Conservation (phyloP, 805 yeast species). For the Wickerhamiella bombiphila region DNA sequence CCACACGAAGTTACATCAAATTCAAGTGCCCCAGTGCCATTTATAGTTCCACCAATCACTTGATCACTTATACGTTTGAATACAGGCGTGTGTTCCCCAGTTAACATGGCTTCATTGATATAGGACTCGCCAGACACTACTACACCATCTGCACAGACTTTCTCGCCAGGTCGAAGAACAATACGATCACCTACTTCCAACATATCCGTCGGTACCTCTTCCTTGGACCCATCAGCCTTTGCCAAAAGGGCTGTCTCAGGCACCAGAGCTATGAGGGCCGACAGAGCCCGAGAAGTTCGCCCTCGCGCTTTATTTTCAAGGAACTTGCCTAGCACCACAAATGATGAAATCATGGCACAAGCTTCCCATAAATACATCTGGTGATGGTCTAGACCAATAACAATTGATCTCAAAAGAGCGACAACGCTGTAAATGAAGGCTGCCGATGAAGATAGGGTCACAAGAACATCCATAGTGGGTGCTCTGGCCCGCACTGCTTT, state of each 20-base stretch:
- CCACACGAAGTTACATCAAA: slow-evolving; percentile 62
- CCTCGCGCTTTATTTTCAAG: slow-evolving; percentile 88
- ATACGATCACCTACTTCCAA: slow-evolving; percentile 67
- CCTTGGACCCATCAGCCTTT: slow-evolving; percentile 16
- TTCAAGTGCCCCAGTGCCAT: slow-evolving; percentile 59
- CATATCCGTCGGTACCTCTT: slow-evolving; percentile 53
- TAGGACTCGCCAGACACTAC: slow-evolving; percentile 68
- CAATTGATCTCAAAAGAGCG: slow-evolving; percentile 35
- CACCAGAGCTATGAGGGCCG: slow-evolving; percentile 62
- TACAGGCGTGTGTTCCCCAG: slow-evolving; percentile 82
- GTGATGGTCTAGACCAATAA: slow-evolving; percentile 21
- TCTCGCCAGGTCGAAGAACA: slow-evolving; percentile 70
- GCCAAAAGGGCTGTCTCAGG: slow-evolving; percentile 65
- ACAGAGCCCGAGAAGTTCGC: slow-evolving; percentile 76
- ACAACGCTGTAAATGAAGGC: slow-evolving; percentile 62
- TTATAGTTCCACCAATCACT: slow-evolving; percentile 84
- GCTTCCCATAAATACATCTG: slow-evolving; percentile 56
- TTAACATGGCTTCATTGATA: slow-evolving; percentile 74
- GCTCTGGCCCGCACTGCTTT: slow-evolving; percentile 50
- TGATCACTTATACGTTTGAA: slow-evolving; percentile 42
- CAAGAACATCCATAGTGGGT: slow-evolving; percentile 89
- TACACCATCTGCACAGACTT: slow-evolving; percentile 82
- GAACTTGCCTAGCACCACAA: slow-evolving; percentile 82
- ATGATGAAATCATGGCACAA: slow-evolving; percentile 65
- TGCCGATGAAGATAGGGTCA: slow-evolving; percentile 64